Evolutionary conservation across 2,329 filamentous ascomycete species (phyloP).

Genomic region (Aspergillus proliferans): DNA sequence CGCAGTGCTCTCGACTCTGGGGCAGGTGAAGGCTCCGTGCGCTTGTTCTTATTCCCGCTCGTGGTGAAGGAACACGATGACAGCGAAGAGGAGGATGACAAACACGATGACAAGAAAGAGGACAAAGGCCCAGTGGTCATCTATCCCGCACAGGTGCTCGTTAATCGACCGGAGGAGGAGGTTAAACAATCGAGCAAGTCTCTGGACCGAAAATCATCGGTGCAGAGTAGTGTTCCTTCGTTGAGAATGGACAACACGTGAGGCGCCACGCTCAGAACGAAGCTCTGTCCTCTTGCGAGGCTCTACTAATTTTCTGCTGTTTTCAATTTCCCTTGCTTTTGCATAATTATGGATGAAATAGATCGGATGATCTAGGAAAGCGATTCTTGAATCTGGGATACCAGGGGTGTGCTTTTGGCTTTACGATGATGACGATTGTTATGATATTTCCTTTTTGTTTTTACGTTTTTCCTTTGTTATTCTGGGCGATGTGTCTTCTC

Average conservation of each 20-base stretch:
- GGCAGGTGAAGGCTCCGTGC: slow-evolving; percentile 67
- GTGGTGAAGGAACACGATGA: slow-evolving; percentile 87
- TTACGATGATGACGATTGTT: neutral
- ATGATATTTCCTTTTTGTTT: slow-evolving; percentile 4
- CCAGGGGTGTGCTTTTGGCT: no score
- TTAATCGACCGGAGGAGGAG: slow-evolving; percentile 49
- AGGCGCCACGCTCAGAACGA: slow-evolving; percentile 33
- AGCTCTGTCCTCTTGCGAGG: slow-evolving; percentile 11
- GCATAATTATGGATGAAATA: neutral
- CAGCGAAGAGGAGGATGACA: slow-evolving; percentile 1
- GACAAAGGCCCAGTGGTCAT: slow-evolving; percentile 95
- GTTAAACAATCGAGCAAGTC: slow-evolving; percentile 37
- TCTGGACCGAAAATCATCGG: slow-evolving; percentile 32
- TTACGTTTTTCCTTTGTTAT: slow-evolving; percentile 6
- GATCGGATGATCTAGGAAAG: neutral
- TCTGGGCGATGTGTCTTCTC: slow-evolving; percentile 7
- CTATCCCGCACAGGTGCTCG: slow-evolving; percentile 86
- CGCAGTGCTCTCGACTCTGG: slow-evolving; percentile 70
- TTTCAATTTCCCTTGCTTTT: slow-evolving; percentile 2
- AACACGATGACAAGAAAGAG: slow-evolving; percentile 58
- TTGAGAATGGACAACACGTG: slow-evolving; percentile 29
- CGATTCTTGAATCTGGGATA: no score
- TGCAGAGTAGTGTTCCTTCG: slow-evolving; percentile 39
- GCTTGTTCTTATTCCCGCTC: slow-evolving; percentile 89
- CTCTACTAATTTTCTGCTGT: slow-evolving; percentile 4